Evolutionary conservation across 78 protist species (phyloP).

Genomic region (Dictyostelium brefeldianum): DNA sequence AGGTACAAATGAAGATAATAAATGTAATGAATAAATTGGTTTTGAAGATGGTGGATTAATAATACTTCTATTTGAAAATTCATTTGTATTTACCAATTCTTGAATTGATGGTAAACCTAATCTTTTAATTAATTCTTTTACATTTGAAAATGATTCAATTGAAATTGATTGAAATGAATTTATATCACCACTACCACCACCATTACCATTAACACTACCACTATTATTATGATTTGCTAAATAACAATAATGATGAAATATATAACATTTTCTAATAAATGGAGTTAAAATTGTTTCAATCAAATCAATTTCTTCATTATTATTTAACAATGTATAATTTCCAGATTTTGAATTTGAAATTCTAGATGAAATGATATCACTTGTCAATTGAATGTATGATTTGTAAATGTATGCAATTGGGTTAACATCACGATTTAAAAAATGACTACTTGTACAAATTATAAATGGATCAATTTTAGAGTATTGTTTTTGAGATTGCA

Average conservation of each 20-base stretch:
- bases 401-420: neutral
- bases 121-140: neutral
- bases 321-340: neutral
- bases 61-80: constrained; percentile 4
- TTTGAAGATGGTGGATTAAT: neutral
- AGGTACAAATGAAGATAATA: constrained; percentile 23
- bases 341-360: neutral
- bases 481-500: neutral
- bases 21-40: neutral
- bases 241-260: constrained; percentile 31
- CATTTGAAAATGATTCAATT: constrained; percentile 21
- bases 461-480: constrained; percentile 20
- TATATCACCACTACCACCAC: neutral
- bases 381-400: neutral
- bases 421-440: constrained; percentile 7
- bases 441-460: neutral
- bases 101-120: constrained; percentile 23
- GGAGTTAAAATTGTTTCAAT: neutral
- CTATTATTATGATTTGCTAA: neutral
- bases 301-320: neutral
- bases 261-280: constrained; percentile 44
- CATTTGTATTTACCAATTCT: neutral
- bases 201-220: too few species aligned
- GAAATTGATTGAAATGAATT: neutral
- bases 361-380: neutral